phyloP scores from a whole-genome alignment of 1,284 basidiomycete species.

The Ceratorhiza oryzae-sativae region DNA sequence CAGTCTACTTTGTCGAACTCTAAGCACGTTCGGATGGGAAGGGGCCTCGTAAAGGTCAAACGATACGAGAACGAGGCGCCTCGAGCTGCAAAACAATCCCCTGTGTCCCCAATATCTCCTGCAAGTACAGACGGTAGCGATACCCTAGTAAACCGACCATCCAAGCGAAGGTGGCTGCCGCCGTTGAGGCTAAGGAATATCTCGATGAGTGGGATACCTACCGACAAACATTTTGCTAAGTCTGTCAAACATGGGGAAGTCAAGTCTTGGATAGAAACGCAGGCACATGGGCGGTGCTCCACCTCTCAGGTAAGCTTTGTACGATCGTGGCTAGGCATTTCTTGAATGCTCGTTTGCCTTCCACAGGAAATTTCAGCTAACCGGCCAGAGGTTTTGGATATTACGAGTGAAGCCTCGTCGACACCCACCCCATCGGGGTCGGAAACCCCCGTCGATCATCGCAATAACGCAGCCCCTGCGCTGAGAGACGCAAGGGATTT shows the following conservation, averaged over 20 bases:
- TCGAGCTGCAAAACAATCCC: neutral
- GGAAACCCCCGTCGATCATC: neutral
- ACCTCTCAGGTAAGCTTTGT: neutral
- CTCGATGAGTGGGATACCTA: neutral
- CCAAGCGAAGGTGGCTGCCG: constrained; percentile 9
- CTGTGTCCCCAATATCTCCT: neutral
- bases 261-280: neutral
- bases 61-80: neutral
- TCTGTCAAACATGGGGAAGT: neutral
- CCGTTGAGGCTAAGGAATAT: constrained; percentile 7
- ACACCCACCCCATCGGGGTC: neutral
- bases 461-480: neutral
- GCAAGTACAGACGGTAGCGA: neutral
- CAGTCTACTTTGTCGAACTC: neutral
- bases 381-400: neutral
- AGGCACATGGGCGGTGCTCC: neutral
- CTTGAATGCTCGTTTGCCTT: neutral
- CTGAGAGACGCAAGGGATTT: neutral
- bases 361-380: neutral
- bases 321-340: neutral
- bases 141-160: neutral
- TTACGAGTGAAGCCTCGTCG: neutral
- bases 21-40: constrained; percentile 8
- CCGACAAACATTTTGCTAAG: neutral
- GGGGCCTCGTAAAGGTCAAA: constrained; percentile 2